Conservation (phyloP, 2,329 filamentous ascomycete species). For the Sphaerulina musiva region DNA sequence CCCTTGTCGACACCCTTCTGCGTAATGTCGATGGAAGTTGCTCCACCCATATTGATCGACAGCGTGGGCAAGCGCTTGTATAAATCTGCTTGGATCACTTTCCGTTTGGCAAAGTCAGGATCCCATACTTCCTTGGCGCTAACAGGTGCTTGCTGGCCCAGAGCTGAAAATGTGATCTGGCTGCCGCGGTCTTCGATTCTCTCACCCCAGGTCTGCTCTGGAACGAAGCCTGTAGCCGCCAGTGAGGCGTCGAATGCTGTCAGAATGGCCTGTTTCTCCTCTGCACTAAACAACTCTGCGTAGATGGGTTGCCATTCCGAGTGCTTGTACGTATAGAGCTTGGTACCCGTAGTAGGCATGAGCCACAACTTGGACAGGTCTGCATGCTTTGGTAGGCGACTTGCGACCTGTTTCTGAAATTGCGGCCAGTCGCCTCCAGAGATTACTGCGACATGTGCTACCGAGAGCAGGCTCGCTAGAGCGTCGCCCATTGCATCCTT, state of each 20-base stretch:
- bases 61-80: constrained; percentile 33
- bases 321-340: constrained; percentile 34
- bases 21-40: constrained; percentile 40
- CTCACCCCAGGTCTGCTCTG: constrained; percentile 37
- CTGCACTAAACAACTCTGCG: constrained; percentile 37
- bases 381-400: constrained; percentile 34
- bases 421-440: constrained; percentile 41
- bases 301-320: constrained; percentile 26
- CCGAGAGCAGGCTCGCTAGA: constrained; percentile 34
- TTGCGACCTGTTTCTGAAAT: constrained; percentile 39
- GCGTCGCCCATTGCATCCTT: constrained; percentile 32
- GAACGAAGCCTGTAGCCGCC: constrained; percentile 34
- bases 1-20: constrained; percentile 37
- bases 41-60: constrained; percentile 40
- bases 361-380: constrained; percentile 38
- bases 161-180: constrained; percentile 41
- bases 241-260: constrained; percentile 35
- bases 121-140: constrained; percentile 37
- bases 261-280: constrained; percentile 10
- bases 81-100: constrained; percentile 37
- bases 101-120: constrained; percentile 38
- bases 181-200: constrained; percentile 40
- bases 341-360: constrained; percentile 41
- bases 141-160: constrained; percentile 38
- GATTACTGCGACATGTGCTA: constrained; percentile 39